Evolutionary conservation across 108 stramenopile species (phyloP).

Genomic region (Hondaea fermentalgiana): DNA sequence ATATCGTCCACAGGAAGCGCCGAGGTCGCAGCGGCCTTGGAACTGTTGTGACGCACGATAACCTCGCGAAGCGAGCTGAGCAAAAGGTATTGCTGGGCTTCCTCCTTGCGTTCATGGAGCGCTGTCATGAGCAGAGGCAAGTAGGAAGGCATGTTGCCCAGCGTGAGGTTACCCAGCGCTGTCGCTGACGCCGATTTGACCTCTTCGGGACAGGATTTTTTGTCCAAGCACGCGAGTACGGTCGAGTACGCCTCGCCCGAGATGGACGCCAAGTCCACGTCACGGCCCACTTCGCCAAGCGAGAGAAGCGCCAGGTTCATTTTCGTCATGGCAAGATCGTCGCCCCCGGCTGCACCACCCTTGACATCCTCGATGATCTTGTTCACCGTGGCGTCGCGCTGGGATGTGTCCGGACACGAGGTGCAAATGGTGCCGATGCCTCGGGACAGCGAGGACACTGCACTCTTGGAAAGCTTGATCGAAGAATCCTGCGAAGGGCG

Average conservation of each 20-base stretch:
- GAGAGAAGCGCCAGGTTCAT: conserved; percentile 69
- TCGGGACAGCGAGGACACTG: conserved; percentile 67
- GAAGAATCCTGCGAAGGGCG: conserved; percentile 12
- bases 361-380: conserved; percentile 33
- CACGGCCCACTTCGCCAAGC: conserved; percentile 79
- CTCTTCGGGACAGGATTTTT: conserved; percentile 61
- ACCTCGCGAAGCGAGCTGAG: conserved; percentile 82
- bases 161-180: conserved; percentile 76
- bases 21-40: conserved; percentile 42
- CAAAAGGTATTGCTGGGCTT: conserved; percentile 74
- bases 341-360: conserved; percentile 40
- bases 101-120: conserved; percentile 55
- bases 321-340: conserved; percentile 25
- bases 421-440: conserved; percentile 64
- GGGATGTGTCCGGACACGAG: conserved; percentile 43
- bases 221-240: conserved; percentile 50
- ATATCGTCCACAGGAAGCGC: conserved; percentile 39
- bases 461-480: conserved; percentile 39
- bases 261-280: conserved; percentile 55
- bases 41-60: conserved; percentile 67
- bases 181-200: conserved; percentile 83
- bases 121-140: conserved; percentile 71
- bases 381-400: conserved; percentile 35
- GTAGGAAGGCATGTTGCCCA: conserved; percentile 57
- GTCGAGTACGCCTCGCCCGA: conserved; percentile 17